These are phyloP conservation scores for Xylaria sp. DNA, from an alignment of 2,329 filamentous ascomycete genomes.

Conservation along the genomic window DNA sequence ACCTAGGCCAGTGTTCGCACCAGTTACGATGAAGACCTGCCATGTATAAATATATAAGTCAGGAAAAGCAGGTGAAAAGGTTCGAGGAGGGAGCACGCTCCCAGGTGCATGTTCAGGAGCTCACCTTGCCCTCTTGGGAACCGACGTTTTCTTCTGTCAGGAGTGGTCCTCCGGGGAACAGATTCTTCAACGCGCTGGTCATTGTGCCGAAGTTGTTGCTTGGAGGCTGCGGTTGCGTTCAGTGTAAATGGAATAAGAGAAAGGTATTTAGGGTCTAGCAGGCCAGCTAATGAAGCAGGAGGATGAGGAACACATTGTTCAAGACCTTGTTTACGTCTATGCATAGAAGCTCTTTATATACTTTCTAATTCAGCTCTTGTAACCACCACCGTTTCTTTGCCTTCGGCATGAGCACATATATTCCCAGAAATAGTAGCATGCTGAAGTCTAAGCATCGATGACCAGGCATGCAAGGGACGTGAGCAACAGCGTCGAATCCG, in stretches of 20 bases:
- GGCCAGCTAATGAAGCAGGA: not conserved
- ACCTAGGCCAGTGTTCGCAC: constrained; percentile 28
- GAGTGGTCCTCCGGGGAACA: constrained; percentile 9
- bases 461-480: constrained; percentile 25
- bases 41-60: not conserved
- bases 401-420: too few relatives aligned
- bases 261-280: too few relatives aligned
- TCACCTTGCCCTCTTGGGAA: constrained; percentile 26
- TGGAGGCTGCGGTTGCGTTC: not conserved
- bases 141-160: constrained; percentile 18
- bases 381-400: too few relatives aligned
- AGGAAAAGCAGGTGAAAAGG: not conserved
- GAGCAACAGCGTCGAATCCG: constrained; percentile 12
- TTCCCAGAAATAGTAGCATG: too few relatives aligned
- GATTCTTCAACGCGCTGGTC: constrained; percentile 10
- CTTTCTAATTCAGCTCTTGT: not conserved
- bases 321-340: not conserved
- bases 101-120: not conserved
- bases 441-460: not conserved
- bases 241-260: too few relatives aligned
- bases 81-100: too few relatives aligned
- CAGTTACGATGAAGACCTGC: constrained; percentile 38
- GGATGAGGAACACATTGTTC: not conserved
- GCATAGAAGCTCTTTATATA: constrained; percentile 22
- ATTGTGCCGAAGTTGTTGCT: not conserved